A percentile compares a stretch with the other conserved stretches of the same genome.
Conservation (phyloP, 1,284 basidiomycete species). For the Ceratobasidium sp. region DNA sequence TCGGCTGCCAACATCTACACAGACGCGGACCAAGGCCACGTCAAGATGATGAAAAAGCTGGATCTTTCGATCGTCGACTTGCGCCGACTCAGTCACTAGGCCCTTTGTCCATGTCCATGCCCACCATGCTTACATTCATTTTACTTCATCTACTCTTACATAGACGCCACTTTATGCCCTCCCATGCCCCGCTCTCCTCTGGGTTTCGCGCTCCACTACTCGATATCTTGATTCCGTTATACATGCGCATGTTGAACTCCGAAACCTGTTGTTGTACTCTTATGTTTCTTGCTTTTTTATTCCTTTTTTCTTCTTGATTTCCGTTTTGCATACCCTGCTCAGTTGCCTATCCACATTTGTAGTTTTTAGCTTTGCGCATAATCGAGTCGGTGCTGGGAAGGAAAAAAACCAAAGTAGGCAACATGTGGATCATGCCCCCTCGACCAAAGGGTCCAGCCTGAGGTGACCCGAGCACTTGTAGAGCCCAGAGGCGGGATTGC, state of each 20-base stretch:
- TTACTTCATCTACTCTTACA: neutral
- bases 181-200: conserved; percentile 8
- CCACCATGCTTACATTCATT: neutral
- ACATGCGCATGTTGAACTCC: neutral
- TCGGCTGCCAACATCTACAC: conserved; percentile 72
- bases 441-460: too few species aligned
- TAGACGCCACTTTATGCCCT: conserved; percentile 1
- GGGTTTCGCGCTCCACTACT: conserved; percentile 3
- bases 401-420: too few species aligned
- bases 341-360: conserved; percentile 22
- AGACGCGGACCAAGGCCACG: conserved; percentile 82
- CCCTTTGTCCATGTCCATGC: neutral
- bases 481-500: too few species aligned
- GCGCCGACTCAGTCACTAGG: conserved; percentile 53
- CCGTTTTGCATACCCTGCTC: conserved; percentile 2
- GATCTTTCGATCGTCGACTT: conserved; percentile 78
- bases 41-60: conserved; percentile 73
- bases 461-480: too few species aligned
- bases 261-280: conserved; percentile 23
- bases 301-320: neutral
- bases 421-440: too few species aligned
- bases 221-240: neutral
- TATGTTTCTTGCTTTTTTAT: conserved; percentile 15
- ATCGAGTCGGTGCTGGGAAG: conserved; percentile 14
- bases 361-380: conserved; percentile 28